Conservation (phyloP, 106 monocot genomes). For the Alisma plantagoaquatica region DNA sequence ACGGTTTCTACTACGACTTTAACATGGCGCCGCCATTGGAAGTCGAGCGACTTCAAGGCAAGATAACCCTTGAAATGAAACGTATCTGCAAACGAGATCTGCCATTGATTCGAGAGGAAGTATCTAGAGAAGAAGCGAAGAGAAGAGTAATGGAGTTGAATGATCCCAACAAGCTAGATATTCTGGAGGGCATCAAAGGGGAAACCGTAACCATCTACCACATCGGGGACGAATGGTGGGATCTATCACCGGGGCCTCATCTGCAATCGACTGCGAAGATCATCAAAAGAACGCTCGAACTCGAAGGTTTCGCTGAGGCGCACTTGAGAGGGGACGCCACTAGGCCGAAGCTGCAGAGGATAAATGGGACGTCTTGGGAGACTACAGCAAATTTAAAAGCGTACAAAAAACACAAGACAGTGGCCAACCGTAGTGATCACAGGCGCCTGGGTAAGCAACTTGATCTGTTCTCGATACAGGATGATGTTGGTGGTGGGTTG, state of each 20-base stretch:
- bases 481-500: no score
- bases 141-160: conserved; percentile 67
- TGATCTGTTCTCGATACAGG: conserved; percentile 98
- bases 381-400: conserved; percentile 77
- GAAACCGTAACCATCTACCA: conserved; percentile 84
- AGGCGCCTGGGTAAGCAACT: conserved; percentile 91
- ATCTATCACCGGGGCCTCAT: conserved; percentile 97
- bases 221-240: conserved; percentile 99
- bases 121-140: conserved; percentile 82
- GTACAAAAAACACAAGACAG: conserved; percentile 77
- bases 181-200: conserved; percentile 72
- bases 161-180: conserved; percentile 93
- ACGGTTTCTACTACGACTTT: conserved; percentile 97
- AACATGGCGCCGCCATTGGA: conserved; percentile 82
- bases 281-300: conserved; percentile 70
- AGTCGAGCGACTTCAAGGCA: conserved; percentile 82
- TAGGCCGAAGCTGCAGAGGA: conserved; percentile 81
- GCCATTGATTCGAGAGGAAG: conserved; percentile 84
- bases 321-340: conserved; percentile 96
- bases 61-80: conserved; percentile 95
- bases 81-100: conserved; percentile 73
- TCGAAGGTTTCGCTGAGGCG: conserved; percentile 94
- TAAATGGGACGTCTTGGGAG: conserved; percentile 98
- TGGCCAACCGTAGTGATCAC: conserved; percentile 95
- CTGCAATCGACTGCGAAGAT: conserved; percentile 82